phyloP scores from a whole-genome alignment of 164 flowering plant species.

The Pachysandra terminalis region DNA sequence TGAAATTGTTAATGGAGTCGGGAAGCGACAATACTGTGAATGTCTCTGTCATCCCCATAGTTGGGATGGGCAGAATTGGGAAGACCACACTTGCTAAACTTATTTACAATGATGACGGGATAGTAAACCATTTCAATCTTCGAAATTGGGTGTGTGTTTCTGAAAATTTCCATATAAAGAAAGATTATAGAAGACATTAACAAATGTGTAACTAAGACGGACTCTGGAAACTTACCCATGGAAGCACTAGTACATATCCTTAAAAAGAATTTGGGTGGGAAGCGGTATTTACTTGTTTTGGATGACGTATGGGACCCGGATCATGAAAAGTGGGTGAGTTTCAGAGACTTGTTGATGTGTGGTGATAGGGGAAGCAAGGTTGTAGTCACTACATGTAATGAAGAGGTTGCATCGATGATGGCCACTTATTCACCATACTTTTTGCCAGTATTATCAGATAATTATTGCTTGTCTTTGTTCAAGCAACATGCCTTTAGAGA shows the following conservation, averaged over 20 bases:
- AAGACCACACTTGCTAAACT: constrained; percentile 23
- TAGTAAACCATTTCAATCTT: constrained; percentile 4
- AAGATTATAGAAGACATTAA: background rate
- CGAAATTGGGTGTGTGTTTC: constrained; percentile 18
- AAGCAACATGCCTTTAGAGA: constrained; percentile 11
- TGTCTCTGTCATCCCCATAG: constrained; percentile 10
- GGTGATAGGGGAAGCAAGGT: constrained; percentile 14
- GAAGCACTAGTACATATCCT: constrained; percentile 9
- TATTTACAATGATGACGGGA: constrained; percentile 13
- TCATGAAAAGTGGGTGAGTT: constrained; percentile 9
- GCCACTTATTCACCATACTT: constrained; percentile 1
- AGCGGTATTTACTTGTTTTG: constrained; percentile 16
- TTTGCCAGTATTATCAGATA: constrained; percentile 9
- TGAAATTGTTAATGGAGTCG: background rate
- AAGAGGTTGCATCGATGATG: constrained; percentile 12
- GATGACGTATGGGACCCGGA: constrained; percentile 23
- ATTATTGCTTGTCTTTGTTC: constrained; percentile 17
- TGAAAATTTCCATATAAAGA: constrained; percentile 11
- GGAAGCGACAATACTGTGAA: background rate
- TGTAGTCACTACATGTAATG: constrained; percentile 16
- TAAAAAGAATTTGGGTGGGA: background rate
- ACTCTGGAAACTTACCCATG: background rate
- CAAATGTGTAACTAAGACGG: background rate
- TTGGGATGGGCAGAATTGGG: constrained; percentile 26
- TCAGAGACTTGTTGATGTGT: constrained; percentile 7